Conservation (phyloP, 2,329 filamentous ascomycete species). For the Penicillium digitatum region DNA sequence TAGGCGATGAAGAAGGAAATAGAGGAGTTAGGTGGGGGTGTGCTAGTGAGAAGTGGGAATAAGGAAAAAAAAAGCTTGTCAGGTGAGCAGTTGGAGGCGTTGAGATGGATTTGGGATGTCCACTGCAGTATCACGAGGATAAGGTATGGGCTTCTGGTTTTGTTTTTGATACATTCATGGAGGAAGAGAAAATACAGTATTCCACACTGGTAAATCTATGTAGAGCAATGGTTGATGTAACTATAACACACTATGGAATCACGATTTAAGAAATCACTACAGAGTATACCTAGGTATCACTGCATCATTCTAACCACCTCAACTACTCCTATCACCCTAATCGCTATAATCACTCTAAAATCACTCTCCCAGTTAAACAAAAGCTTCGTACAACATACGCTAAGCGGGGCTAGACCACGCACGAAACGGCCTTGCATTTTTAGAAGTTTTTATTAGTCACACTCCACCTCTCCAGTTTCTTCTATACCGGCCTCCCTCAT, state of each 20-base stretch:
- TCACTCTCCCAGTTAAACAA: not conserved
- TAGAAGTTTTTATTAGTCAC: slow-evolving; percentile 13
- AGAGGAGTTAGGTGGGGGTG: not conserved
- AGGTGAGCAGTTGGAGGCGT: slow-evolving; percentile 3
- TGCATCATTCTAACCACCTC: not conserved
- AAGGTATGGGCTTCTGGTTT: too few species aligned
- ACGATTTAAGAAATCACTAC: too few species aligned
- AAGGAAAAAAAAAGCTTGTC: not conserved
- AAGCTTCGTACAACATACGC: not conserved
- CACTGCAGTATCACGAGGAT: not conserved
- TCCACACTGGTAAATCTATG: not conserved
- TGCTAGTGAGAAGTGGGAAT: not conserved
- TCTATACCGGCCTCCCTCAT: not conserved
- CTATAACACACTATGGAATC: too few species aligned
- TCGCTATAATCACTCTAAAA: not conserved
- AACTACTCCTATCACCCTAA: not conserved
- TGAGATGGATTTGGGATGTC: not conserved
- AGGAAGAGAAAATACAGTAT: not conserved
- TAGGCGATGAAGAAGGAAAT: not conserved
- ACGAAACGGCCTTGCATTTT: not conserved
- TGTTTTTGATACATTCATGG: not conserved
- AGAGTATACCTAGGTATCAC: not conserved
- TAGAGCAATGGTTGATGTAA: not conserved
- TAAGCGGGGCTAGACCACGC: slow-evolving; percentile 7
- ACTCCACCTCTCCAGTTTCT: not conserved